These are phyloP conservation scores for Lentinus brumalis DNA, from an alignment of 768 basidiomycete species.

Conservation along the genomic window DNA sequence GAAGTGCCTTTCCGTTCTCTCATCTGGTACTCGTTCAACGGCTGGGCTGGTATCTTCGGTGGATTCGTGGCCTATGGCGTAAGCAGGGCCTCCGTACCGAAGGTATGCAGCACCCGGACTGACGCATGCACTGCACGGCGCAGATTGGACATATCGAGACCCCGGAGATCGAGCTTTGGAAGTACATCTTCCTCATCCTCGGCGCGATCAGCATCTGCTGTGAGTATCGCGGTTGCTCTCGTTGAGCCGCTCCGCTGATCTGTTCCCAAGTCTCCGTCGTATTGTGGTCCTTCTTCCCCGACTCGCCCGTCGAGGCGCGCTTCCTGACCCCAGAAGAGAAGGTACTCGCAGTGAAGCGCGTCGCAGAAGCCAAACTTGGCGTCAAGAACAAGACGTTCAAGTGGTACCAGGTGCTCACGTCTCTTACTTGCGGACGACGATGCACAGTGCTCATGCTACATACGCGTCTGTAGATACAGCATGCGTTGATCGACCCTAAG, in stretches of 20 bases:
- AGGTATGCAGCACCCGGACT: not conserved
- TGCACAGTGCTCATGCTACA: too few relatives aligned
- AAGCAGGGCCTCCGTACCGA: not conserved
- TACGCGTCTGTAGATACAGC: slow-evolving; percentile 11
- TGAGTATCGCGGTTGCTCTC: not conserved
- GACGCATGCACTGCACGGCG: too few relatives aligned
- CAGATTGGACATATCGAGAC: slow-evolving; percentile 20
- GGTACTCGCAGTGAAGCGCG: slow-evolving; percentile 38
- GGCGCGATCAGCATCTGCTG: slow-evolving; percentile 18
- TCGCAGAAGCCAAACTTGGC: slow-evolving; percentile 33
- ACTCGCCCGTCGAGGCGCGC: slow-evolving; percentile 35
- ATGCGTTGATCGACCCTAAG: slow-evolving; percentile 34
- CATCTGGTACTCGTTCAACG: slow-evolving; percentile 25
- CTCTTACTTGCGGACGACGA: too few relatives aligned
- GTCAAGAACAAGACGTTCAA: slow-evolving; percentile 42
- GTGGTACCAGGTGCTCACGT: slow-evolving; percentile 31
- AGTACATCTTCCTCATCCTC: slow-evolving; percentile 24
- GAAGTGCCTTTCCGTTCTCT: slow-evolving; percentile 22
- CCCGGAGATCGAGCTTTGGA: slow-evolving; percentile 17
- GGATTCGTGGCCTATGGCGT: slow-evolving; percentile 21
- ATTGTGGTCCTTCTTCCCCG: slow-evolving; percentile 38
- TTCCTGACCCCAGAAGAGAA: slow-evolving; percentile 36
- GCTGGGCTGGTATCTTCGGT: slow-evolving; percentile 24
- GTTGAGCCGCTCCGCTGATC: not conserved
- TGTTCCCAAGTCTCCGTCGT: slow-evolving; percentile 16